Percentiles rank a stretch among this genome's conserved stretches.
phyloP scores from a whole-genome alignment of 768 basidiomycete species.

The Kondoa subrosea region DNA sequence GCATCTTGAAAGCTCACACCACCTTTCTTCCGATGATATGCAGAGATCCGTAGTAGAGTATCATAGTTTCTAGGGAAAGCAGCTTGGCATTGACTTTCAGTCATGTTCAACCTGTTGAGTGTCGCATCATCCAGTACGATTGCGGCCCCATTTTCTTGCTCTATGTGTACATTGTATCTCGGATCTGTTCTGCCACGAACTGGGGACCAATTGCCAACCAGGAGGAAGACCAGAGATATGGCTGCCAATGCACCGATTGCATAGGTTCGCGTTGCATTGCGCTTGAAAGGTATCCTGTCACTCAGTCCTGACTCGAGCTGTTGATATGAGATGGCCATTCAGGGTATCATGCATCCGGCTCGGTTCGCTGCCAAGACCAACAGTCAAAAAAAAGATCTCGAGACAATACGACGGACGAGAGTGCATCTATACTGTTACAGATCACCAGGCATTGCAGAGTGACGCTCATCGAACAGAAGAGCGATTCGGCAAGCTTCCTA shows the following conservation, averaged over 20 bases:
- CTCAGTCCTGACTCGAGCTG: too few relatives aligned
- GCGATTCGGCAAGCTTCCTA: too few relatives aligned
- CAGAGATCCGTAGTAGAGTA: background rate
- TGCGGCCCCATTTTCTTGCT: background rate
- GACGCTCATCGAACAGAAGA: too few relatives aligned
- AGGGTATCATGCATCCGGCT: too few relatives aligned
- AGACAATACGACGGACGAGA: too few relatives aligned
- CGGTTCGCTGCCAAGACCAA: too few relatives aligned
- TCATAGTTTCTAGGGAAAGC: background rate
- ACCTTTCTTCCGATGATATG: background rate
- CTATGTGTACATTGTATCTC: background rate
- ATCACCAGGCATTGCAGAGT: too few relatives aligned
- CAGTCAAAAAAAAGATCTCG: too few relatives aligned
- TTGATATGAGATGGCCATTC: too few relatives aligned
- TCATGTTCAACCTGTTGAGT: background rate
- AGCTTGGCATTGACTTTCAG: background rate
- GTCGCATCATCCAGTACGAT: background rate
- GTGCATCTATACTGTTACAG: too few relatives aligned
- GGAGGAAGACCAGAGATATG: background rate
- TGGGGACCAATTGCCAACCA: too few relatives aligned
- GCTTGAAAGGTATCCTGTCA: background rate
- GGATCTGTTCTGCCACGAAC: background rate
- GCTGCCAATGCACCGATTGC: background rate
- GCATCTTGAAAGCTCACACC: background rate
- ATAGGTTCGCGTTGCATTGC: background rate